phyloP scores from a whole-genome alignment of 2,329 filamentous ascomycete species.

The Dothideomycetes sp. region DNA sequence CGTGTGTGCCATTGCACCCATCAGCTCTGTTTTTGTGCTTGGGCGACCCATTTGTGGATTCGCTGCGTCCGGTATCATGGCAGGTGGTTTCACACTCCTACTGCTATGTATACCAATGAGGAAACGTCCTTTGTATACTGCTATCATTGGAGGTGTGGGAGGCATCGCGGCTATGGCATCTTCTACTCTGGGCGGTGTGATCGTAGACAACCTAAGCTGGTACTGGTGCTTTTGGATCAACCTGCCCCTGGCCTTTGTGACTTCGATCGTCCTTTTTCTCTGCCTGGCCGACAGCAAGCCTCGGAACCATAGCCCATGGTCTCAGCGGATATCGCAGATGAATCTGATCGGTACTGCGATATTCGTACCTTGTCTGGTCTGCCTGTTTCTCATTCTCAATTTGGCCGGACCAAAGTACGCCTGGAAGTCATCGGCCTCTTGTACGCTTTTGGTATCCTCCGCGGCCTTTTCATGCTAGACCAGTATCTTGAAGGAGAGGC shows the following conservation, averaged over 20 bases:
- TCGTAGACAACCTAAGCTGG: slow-evolving; percentile 24
- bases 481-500: slow-evolving; percentile 21
- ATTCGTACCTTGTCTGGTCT: slow-evolving; percentile 21
- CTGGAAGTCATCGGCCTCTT: slow-evolving; percentile 27
- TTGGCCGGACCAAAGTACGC: slow-evolving; percentile 26
- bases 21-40: slow-evolving; percentile 11
- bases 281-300: slow-evolving; percentile 8
- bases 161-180: slow-evolving; percentile 19
- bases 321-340: slow-evolving; percentile 20
- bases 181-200: slow-evolving; percentile 25
- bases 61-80: slow-evolving; percentile 14
- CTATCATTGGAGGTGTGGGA: slow-evolving; percentile 17
- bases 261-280: slow-evolving; percentile 11
- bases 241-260: slow-evolving; percentile 17
- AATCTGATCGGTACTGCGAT: slow-evolving; percentile 23
- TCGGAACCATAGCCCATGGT: no score
- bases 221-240: slow-evolving; percentile 28
- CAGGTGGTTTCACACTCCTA: slow-evolving; percentile 12
- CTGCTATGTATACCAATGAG: slow-evolving; percentile 15
- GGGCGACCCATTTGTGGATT: slow-evolving; percentile 22
- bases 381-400: slow-evolving; percentile 19
- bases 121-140: slow-evolving; percentile 17
- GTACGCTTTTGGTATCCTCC: slow-evolving; percentile 20
- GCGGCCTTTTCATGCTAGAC: slow-evolving; percentile 20
- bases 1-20: slow-evolving; percentile 10